Percentiles rank a stretch among this genome's conserved stretches.
Conservation (phyloP, 1,284 basidiomycete genomes). For the Leccinum griseonigrum region DNA sequence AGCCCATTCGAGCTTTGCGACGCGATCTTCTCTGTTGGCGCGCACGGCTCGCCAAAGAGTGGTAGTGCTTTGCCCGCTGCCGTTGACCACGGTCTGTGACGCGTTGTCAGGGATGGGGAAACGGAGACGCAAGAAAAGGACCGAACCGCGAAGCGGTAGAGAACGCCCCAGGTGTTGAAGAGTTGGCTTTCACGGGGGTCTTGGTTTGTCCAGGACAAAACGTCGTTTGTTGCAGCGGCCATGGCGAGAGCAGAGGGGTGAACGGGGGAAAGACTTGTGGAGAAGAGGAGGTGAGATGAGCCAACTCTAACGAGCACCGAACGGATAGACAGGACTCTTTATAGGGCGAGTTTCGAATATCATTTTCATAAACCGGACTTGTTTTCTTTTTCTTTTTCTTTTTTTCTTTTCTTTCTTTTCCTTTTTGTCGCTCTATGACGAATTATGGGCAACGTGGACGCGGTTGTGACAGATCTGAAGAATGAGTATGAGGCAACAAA, state of each 20-base stretch:
- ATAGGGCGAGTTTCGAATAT: constrained; percentile 40
- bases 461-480: constrained; percentile 61
- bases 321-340: constrained; percentile 36
- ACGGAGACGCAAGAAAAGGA: constrained; percentile 15
- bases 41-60: constrained; percentile 75
- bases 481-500: constrained; percentile 60
- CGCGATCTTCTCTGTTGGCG: constrained; percentile 77
- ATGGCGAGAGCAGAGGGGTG: constrained; percentile 34
- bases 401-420: neutral
- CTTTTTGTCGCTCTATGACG: constrained; percentile 43
- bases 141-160: constrained; percentile 76
- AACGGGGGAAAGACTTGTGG: constrained; percentile 20
- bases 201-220: constrained; percentile 81
- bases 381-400: constrained; percentile 40
- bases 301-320: constrained; percentile 24
- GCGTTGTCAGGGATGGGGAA: constrained; percentile 20
- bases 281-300: constrained; percentile 26
- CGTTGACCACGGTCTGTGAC: constrained; percentile 57
- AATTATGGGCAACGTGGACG: constrained; percentile 72
- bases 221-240: constrained; percentile 58
- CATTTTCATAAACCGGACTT: constrained; percentile 36
- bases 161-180: constrained; percentile 74
- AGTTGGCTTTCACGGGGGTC: constrained; percentile 79
- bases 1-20: constrained; percentile 83
- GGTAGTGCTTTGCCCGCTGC: constrained; percentile 65